Base-by-base conservation (phyloP, 148 eudicot species). In the Spergularia marina region DNA sequence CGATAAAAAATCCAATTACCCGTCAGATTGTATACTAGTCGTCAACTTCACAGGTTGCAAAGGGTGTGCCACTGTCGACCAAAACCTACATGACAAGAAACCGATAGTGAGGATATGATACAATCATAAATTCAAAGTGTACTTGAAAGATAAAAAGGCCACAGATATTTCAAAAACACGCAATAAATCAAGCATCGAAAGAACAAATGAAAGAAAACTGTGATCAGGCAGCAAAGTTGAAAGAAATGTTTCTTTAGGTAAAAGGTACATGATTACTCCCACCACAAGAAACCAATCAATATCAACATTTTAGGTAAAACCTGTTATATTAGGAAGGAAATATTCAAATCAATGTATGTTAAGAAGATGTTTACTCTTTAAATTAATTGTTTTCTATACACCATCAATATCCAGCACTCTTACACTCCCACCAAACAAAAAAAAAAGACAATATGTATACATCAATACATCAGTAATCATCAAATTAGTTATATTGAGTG, bases 41-140 rank as follows among this genome's bases (percentile, higher is more conserved):
- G 56, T 71, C 83, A 85, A 65, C 86, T 87, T 90, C 71, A 87
- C 90, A 78, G 92, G 88, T 78, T 59, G 54, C 61, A 88, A 66
- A 39, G 87, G 87, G 79, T 88, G 76, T 58, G 76, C 79, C 76
- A 72, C 70, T 53, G 89, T 83, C 16, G 79, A 67, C 96, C 85
- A 85, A 85, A 90, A 90, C 40, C 96, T 90, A 82, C 79, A 78
- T 12, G 52, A 74, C 49, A 12, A 62, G 63, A 71, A 73, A 70
- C 53, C 41, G 65, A 52, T 52, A 13, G 41, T 55, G 53, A 78
- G 70, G 39, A 15, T 12, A 41, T 51, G 39, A 15, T 12, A 41
- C 55, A 53, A 18, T 56, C 41, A 57, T n/a, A 54, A 40, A 71
- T 67, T 56, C 34, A 39, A 36, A 20, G 18, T 6, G 58, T 40